These are phyloP conservation scores for Eutypella sp. DNA, from an alignment of 2,329 filamentous ascomycete species.

Conservation along the genomic window DNA sequence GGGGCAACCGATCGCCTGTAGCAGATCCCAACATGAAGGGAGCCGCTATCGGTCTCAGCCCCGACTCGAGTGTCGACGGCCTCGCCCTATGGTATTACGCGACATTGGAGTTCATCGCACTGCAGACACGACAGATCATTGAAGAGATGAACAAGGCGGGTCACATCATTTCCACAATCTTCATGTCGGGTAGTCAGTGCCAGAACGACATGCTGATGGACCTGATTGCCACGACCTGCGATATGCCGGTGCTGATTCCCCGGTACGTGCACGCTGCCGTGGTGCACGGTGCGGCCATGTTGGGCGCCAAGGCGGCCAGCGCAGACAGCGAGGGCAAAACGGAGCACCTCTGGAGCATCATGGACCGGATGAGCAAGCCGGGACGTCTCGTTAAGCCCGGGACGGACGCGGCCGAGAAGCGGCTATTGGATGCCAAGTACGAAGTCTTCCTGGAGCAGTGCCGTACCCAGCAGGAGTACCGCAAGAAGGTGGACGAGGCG, in stretches of 20 bases:
- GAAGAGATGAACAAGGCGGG: conserved; percentile 89
- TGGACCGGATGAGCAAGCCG: conserved; percentile 95
- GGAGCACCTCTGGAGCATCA: conserved; percentile 90
- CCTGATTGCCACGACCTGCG: conserved; percentile 83
- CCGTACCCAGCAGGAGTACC: conserved; percentile 76
- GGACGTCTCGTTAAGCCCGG: conserved; percentile 77
- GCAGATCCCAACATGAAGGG: conserved; percentile 93
- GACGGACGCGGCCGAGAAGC: conserved; percentile 67
- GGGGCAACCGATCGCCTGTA: conserved; percentile 92
- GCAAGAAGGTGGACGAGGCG: conserved; percentile 68
- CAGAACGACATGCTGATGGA: conserved; percentile 91
- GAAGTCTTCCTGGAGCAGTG: conserved; percentile 94
- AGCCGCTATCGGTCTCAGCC: conserved; percentile 78
- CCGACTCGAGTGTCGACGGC: conserved; percentile 80
- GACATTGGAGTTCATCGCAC: conserved; percentile 95
- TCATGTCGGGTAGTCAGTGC: conserved; percentile 98
- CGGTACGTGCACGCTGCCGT: conserved; percentile 93
- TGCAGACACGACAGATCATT: conserved; percentile 94
- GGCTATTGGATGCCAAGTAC: conserved; percentile 82
- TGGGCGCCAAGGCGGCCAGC: conserved; percentile 94
- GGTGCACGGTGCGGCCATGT: conserved; percentile 96
- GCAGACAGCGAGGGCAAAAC: conserved; percentile 71
- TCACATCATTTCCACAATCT: conserved; percentile 85
- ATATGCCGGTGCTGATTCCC: conserved; percentile 90
- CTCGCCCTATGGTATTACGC: conserved; percentile 91